Conservation (phyloP, 768 basidiomycete genomes). For the Trametes coccinea region DNA sequence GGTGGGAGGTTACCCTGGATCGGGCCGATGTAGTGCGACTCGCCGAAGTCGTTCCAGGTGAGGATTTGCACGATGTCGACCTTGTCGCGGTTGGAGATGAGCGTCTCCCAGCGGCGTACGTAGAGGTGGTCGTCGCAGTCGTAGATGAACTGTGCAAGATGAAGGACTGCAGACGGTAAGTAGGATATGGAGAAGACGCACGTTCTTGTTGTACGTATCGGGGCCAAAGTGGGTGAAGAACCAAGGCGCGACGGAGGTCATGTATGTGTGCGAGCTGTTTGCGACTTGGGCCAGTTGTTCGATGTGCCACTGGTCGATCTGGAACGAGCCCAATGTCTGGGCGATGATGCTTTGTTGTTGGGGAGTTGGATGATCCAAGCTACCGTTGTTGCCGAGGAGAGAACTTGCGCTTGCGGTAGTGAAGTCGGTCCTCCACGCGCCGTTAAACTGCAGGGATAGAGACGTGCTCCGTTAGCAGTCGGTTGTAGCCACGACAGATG, state of each 20-base stretch:
- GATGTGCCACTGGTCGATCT: conserved; percentile 40
- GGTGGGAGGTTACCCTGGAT: conserved; percentile 41
- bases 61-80: conserved; percentile 56
- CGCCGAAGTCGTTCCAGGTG: conserved; percentile 80
- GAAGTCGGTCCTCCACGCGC: conserved; percentile 49
- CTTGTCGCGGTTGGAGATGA: conserved; percentile 51
- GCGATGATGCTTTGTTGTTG: conserved; percentile 21
- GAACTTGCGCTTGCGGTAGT: conserved; percentile 39
- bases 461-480: neutral
- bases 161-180: no score
- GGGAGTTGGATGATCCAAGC: conserved; percentile 16
- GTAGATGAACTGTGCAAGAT: conserved; percentile 51
- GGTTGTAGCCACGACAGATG: neutral
- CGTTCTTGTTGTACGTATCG: conserved; percentile 59
- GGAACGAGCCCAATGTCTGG: conserved; percentile 26
- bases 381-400: conserved; percentile 33
- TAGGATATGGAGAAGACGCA: neutral
- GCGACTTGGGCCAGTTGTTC: conserved; percentile 28
- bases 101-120: conserved; percentile 61
- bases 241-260: conserved; percentile 61
- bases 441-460: conserved; percentile 48
- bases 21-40: conserved; percentile 72
- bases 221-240: conserved; percentile 73
- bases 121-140: conserved; percentile 63
- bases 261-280: conserved; percentile 29